Base-by-base conservation (phyloP, 1,284 basidiomycete genomes). In the Ceratobasidium sp. region DNA sequence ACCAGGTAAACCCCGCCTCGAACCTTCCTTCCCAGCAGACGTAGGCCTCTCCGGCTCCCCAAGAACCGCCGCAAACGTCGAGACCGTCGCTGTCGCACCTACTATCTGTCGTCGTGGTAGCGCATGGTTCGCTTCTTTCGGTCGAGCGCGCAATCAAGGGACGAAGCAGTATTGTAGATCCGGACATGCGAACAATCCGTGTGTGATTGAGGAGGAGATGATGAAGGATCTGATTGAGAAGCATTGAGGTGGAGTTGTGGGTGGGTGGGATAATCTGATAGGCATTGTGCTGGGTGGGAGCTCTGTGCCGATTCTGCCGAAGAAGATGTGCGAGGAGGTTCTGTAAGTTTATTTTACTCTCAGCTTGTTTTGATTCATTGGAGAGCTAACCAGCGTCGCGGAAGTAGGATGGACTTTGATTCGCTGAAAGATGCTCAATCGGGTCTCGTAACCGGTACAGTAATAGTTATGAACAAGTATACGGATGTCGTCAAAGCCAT, bases 181-280 rank as follows among this genome's bases (percentile, higher is more conserved):
- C 67, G 97, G 97, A 0, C 97, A 99, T 84, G 97, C 99, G 83
- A 99, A 99, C 88, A 97, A 96, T 87, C 97, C 98, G 2, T 98
- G 96, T 85, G 97, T 99, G 53, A 91, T 99, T 55, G 97, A 99
- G 88, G 98, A 99, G 86, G 97, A 99, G 89, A 99, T 99, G 97
- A 95, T 99, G 79, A 93, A 94, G 86, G 97, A 99, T 80, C 89
- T 99, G 79, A 87, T 99, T 80, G 97, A 99, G 86, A 97, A 96
- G 87, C 97, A 99, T 86, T 98, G 97, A 83, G 97, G 97, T 56
- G 97, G 97, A 83, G 92, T 99, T 53, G 87, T 90, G 64, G 97
- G 97, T 78, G 97, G 97, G 23, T 99, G 97, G 97, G 92, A 98
- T 84, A 98, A 99, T 87, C 86, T 99, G 51, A 89, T 97, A 4